Base-by-base conservation (phyloP, 768 basidiomycete genomes). In the Tylopilus sp. region DNA sequence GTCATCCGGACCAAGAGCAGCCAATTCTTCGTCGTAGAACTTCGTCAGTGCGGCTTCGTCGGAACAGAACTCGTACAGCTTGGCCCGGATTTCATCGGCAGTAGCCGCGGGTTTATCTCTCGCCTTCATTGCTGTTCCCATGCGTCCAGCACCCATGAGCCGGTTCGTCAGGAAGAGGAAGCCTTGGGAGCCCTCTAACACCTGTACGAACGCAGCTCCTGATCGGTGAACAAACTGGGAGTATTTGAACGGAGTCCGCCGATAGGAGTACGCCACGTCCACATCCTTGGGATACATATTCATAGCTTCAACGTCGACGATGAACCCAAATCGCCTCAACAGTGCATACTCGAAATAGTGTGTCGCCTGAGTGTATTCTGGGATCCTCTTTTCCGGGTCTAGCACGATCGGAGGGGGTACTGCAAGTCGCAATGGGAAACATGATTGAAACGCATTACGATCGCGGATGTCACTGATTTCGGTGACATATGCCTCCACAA, bases 151-250 rank as follows among this genome's bases (percentile, higher is more conserved):
- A 3, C 79, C 84, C 76, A 91, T 87, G 51, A 95, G 72, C 21
- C 93, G 76, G 66, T 98, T 98, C 48, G 89, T 94, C 58, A 93
- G 74, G 75, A 95, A 95, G 52, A 92, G 69, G 69, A 93, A 95
- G 0, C 94, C 93, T 48, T 86, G 76, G 4, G 76, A 67, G 2
- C 85, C 90, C 2, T 87, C 90, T 5, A 94, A 62, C 51, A 95
- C 86, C 65, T 97, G 93, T 9, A 93, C 83, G 63, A 98, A 92
- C 9, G 91, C 93, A 21, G 88, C 81, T 2, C 97, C 97, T 5
- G 87, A 82, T 44, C 85, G 83, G 63, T 97, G 95, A 26, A 97
- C 88, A 66, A 91, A 98, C 65, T 98, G 95, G 18, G 92, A 89
- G 69, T 92, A 81, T 56, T 79, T 77, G 73, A 83, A 90, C 4